A percentile compares a stretch with the other conserved stretches of the same genome.
Evolutionary conservation across 768 basidiomycete species (phyloP).

Genomic region (Auriscalpium microsporum): DNA sequence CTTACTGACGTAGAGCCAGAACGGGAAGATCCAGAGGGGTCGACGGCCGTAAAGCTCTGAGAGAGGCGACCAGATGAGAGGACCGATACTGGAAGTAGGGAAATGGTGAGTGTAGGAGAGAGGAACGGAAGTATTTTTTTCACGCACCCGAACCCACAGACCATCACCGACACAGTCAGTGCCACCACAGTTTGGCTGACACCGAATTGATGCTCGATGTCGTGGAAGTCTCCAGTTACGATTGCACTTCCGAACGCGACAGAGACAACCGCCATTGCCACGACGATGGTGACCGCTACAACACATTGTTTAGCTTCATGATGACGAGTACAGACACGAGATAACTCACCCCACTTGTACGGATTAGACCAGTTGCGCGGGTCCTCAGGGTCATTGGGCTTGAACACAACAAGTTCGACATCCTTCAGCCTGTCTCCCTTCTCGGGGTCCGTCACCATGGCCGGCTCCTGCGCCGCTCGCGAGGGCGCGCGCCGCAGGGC

Average conservation of each 20-base stretch:
- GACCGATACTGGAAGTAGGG: slow-evolving; percentile 10
- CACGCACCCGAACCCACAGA: slow-evolving; percentile 28
- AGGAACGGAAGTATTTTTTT: slow-evolving; percentile 21
- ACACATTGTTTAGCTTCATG: neutral
- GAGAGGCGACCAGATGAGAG: slow-evolving; percentile 20
- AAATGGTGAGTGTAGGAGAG: slow-evolving; percentile 9
- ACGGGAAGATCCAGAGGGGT: slow-evolving; percentile 30
- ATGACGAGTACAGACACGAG: neutral
- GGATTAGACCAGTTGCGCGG: slow-evolving; percentile 28
- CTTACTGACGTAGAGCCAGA: slow-evolving; percentile 30
- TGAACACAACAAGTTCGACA: slow-evolving; percentile 30
- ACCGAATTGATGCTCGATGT: slow-evolving; percentile 24
- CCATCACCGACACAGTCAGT: slow-evolving; percentile 30
- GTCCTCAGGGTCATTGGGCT: slow-evolving; percentile 31
- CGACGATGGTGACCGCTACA: slow-evolving; percentile 23
- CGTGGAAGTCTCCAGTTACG: slow-evolving; percentile 30
- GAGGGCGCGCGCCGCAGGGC: slow-evolving; percentile 24
- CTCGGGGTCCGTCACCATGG: slow-evolving; percentile 24
- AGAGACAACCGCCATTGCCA: slow-evolving; percentile 25
- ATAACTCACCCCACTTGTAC: slow-evolving; percentile 27
- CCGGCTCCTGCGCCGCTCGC: slow-evolving; percentile 14
- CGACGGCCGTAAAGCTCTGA: slow-evolving; percentile 33
- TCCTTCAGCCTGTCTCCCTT: slow-evolving; percentile 25
- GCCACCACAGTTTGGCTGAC: slow-evolving; percentile 26
- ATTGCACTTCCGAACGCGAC: slow-evolving; percentile 31